Base-by-base conservation (phyloP, 345 rosid species). In the Garcia nutans region DNA sequence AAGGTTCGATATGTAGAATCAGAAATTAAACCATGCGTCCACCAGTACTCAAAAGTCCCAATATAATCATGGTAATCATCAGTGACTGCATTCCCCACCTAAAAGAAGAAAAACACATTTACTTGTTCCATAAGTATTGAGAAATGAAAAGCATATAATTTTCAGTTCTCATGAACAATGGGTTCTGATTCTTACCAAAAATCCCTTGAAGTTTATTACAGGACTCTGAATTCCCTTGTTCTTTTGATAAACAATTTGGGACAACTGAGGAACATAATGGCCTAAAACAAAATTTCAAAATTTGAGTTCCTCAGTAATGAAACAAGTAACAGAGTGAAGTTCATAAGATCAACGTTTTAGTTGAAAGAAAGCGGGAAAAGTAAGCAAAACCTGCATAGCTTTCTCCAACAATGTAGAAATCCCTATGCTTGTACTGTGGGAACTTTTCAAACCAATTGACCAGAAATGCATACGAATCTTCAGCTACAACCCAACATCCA, bases 41-140 rank as follows among this genome's bases (percentile, higher is more conserved):
- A 96, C 98, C 99, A 96, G 68, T 90, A 96, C 74, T 96, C 97
- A 72, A 96, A 96, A 19, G 92, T 86, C 47, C 99, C 99, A 55
- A 93, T 72, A 3, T n/a, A 80, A 79, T 93, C 98, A 81, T 92
- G 87, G 79, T 90, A 87, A 71, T 93, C 99, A 84, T 96, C 99
- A 2, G 89, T 96, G 71, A 96, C 97, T 61, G 94, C 99, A 84
- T 93, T 96, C 64, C 98, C 97, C 17, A 93, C 99, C 99, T 96
- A 76, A 26, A 57, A 52, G 68, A 62, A 52, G 68, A 68, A 70
- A 63, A 74, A 19, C 42, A 31, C 31, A 65, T 23, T 47, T 23
- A 62, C 52, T 23, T 33, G 52, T 8, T 31, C 74, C 76, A 55
- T 70, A 77, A 24, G 58, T 50, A 73, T 24, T 56, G 61, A 23